phyloP scores from a whole-genome alignment of 1,284 basidiomycete genomes.

The Pyrrhoderma lamaoense region DNA sequence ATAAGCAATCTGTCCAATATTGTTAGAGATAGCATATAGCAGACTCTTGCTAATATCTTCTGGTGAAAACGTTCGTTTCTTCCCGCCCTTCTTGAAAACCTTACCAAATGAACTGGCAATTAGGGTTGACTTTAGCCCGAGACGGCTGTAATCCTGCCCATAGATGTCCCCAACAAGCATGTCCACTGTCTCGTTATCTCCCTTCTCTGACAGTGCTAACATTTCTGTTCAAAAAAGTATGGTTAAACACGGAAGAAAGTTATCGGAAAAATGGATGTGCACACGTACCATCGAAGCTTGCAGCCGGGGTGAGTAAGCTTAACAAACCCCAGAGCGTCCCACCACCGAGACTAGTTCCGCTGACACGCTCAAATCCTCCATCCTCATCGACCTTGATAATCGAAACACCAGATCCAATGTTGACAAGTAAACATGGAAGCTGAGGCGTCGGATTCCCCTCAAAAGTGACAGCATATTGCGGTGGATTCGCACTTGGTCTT shows the following conservation, averaged over 20 bases:
- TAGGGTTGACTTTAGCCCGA: constrained; percentile 95
- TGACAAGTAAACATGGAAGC: constrained; percentile 93
- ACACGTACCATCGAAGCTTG: constrained; percentile 84
- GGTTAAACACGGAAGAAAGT: background rate
- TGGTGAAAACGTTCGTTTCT: constrained; percentile 72
- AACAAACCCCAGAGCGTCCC: constrained; percentile 98
- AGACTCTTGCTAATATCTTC: constrained; percentile 95
- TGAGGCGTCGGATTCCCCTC: constrained; percentile 75
- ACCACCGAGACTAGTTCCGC: constrained; percentile 96
- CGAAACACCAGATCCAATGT: constrained; percentile 96
- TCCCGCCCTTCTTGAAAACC: constrained; percentile 83
- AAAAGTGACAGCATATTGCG: constrained; percentile 85
- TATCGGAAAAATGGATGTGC: constrained; percentile 1
- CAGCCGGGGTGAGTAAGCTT: constrained; percentile 92
- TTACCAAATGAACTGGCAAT: constrained; percentile 99
- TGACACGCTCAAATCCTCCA: constrained; percentile 93
- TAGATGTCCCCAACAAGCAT: constrained; percentile 99
- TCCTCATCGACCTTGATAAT: constrained; percentile 97
- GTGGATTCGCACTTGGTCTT: constrained; percentile 88
- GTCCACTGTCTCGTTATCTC: constrained; percentile 92
- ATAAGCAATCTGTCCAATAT: constrained; percentile 99
- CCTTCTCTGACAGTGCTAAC: constrained; percentile 87
- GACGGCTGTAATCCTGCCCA: constrained; percentile 86
- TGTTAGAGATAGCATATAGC: constrained; percentile 96
- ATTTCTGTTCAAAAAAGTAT: constrained; percentile 65